Evolutionary conservation across 176 grass and related monocot genomes (phyloP).

Genomic region (Hsuehochloa calcarea): DNA sequence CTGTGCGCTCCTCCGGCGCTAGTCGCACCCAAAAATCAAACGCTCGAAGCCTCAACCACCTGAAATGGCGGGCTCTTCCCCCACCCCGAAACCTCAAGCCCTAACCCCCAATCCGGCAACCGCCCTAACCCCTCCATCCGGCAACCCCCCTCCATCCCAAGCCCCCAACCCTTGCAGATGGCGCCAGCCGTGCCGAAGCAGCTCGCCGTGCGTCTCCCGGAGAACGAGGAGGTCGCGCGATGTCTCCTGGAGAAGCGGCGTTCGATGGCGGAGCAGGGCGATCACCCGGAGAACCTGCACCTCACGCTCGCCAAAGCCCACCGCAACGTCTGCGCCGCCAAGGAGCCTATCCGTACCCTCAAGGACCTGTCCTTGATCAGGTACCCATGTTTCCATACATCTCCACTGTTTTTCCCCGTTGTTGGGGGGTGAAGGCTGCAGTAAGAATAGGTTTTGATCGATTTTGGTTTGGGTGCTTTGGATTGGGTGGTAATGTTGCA

Average conservation of each 20-base stretch:
- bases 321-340: slow-evolving; percentile 57
- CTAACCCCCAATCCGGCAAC: background rate
- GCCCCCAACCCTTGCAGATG: background rate
- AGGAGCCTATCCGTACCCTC: slow-evolving; percentile 64
- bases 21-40: background rate
- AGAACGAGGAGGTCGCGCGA: slow-evolving; percentile 70
- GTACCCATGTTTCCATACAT: slow-evolving; percentile 24
- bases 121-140: background rate
- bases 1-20: too few relatives aligned
- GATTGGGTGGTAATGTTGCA: background rate
- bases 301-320: slow-evolving; percentile 58
- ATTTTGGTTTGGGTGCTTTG: slow-evolving; percentile 9
- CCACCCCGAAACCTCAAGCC: background rate
- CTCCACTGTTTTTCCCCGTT: background rate
- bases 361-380: slow-evolving; percentile 80
- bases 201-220: slow-evolving; percentile 45
- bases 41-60: background rate
- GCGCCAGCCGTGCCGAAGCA: slow-evolving; percentile 32
- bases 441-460: background rate
- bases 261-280: slow-evolving; percentile 50
- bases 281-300: slow-evolving; percentile 60
- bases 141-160: background rate
- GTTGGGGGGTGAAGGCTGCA: background rate
- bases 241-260: slow-evolving; percentile 64
- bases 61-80: background rate